Base-by-base conservation (phyloP, 2,329 filamentous ascomycete species). In the Pseudogymnoascus sp. region DNA sequence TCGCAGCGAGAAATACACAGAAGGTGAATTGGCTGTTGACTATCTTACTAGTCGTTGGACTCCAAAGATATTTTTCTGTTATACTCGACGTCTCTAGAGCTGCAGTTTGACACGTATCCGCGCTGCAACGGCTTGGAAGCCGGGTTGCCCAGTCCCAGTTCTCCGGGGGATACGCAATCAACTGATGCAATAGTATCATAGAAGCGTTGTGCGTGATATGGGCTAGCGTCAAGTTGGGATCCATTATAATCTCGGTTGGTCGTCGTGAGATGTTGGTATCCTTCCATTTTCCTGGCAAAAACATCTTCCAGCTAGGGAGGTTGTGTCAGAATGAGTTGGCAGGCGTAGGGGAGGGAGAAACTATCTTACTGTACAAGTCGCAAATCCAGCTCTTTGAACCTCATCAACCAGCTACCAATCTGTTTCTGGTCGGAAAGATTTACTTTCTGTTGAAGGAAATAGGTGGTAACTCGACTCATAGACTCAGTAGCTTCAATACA, bases 371-470 rank as follows among this genome's bases (percentile, higher is more conserved):
- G 76, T 0, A 80, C 76, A 0, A 80, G 70, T 0, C 77, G 75
- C 0, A 80, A 65, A 64, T 81, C 79, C 2, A 81, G 67, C 64
- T 80, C 78, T 38, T 81, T 81, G 69, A 81, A 81, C 6, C 78
- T 68, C 4, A 74, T 78, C 2, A 80, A 69, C 79, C 76, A 80
- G 38, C 73, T 73, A 3, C 75, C 70, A n/a, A 79, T 73, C 38
- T 79, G 74, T 3, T 77, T 73, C 0, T 73, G 71, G 61, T 78
- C 72, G 3, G 68, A 65, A 8, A 77, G 71, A 62, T 80, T 73
- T 31, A 80, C 72, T 7, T 70, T 70, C 61, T 80, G 77, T 53
- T 78, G 77, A 0, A 80, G 70, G 56, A 81, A 81, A 63, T 76
- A 80, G 0, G 73, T 77, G 0, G 73, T 79, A 0, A 80, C 76